Base-by-base conservation (phyloP, 768 basidiomycete genomes). In the Chiua virens region DNA sequence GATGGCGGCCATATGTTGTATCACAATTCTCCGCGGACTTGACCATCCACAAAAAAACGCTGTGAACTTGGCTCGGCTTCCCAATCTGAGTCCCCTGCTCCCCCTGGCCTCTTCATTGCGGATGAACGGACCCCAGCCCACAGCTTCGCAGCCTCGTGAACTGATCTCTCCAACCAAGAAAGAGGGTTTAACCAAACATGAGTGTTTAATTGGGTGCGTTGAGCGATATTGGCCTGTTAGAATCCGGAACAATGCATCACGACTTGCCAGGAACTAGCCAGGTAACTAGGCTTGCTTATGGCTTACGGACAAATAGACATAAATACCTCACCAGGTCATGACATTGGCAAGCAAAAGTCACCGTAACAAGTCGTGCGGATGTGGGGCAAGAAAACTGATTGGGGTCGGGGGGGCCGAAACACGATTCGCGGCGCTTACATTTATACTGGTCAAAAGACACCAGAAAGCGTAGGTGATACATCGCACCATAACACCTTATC, bases 11-110 rank as follows among this genome's bases (percentile, higher is more conserved):
- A 46, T 34, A 34, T 23, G 27, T 39, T 11, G 44, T 52, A 42
- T 46, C 44, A 49, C 49, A 27, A 40, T 21, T 9, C 54, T 65
- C 65, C 65, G 65, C 65, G 65, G 65, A 67, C 63, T 59, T 66
- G 42, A 15, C 8, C 47, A 40, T 50, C 37, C 27, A 28, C 45
- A 30, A 14, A 49, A 30, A 49, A 35, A 30, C 55, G 43, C 62
- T 52, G 52, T 53, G 47, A 54, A 55, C 52, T 35, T 50, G 54
- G 5, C 34, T 32, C 36, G 42, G 49, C 50, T 58, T 57, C 55
- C 58, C 45, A 41, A 21, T 37, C 51, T 47, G 47, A 43, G 42
- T 49, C 40, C 55, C 44, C 48, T 40, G 18, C 45, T 39, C 39
- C 52, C 45, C 48, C 36, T 52, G 37, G 34, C 45, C 60, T 17